Evolutionary conservation across 2,329 filamentous ascomycete genomes (phyloP), one percentile per base, ranked within the genome.

Genomic region (Alternaria gansuensis): DNA sequence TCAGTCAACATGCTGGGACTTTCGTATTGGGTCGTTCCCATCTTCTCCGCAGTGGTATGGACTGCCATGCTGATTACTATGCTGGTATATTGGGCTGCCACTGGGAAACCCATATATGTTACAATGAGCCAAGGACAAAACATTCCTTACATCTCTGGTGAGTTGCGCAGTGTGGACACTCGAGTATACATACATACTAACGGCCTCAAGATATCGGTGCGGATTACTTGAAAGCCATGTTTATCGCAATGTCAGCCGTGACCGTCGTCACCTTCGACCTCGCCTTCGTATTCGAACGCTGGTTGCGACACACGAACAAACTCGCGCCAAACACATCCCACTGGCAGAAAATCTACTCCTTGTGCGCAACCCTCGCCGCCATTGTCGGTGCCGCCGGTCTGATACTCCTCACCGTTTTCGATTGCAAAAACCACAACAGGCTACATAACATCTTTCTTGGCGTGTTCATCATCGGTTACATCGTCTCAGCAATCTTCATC

Each of bases 391-490:
- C 91, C 0, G 83, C 84, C 0, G 94, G 94, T 3, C 79, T 99
- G 43, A 92, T 97, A 63, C 82, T 93, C 5, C 83, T 99, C 39
- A 88, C 89, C 63, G 88, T 97, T 67, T 97, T 96, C 77, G 92
- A 98, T 77, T 95, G 92, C 0, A 78, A 84, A n/a, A 80, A 82
- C 54, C 86, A 97, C 75, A 82, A 83, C 2, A 77, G 67, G 1
- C 75, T 90, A 57, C 95, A 99, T 75, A 83, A 92, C 70, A 81
- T 87, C 2, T 96, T 96, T 78, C 80, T 99, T 34, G 78, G 86
- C 1, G 78, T 97, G 51, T 99, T 99, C 77, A 92, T 97, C 50
- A 87, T 78, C 13, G 95, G 92, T 33, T 98, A 96, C 76, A 82
- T 97, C 53, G 74, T 97, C 54, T 92, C 89, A 4, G 93, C 94